phyloP scores from a whole-genome alignment of 2,329 filamentous ascomycete species.

The Ciborinia camelliae region DNA sequence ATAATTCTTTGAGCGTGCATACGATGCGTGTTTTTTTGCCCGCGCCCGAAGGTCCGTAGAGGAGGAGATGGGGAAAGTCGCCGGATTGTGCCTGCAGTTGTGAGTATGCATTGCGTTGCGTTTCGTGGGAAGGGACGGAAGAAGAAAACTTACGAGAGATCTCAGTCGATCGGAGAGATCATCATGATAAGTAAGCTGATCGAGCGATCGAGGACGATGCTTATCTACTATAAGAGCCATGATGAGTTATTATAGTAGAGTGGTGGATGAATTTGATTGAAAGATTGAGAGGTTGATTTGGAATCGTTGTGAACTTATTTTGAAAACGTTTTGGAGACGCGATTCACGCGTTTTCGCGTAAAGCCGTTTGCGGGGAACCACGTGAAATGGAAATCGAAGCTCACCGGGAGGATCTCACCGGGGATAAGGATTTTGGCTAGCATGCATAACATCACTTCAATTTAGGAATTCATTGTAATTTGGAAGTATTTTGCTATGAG shows the following conservation, averaged over 20 bases:
- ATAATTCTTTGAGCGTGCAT: conserved; percentile 90
- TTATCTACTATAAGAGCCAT: conserved; percentile 73
- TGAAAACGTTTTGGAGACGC: conserved; percentile 14
- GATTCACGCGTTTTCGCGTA: conserved; percentile 17
- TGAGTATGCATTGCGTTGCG: conserved; percentile 7
- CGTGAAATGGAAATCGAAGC: background rate
- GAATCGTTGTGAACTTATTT: background rate
- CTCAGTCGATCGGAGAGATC: conserved; percentile 84
- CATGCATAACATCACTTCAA: background rate
- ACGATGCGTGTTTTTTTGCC: conserved; percentile 98
- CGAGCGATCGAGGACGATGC: conserved; percentile 69
- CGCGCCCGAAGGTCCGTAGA: conserved; percentile 93
- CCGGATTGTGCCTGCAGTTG: conserved; percentile 78
- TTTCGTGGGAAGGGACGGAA: too few species aligned
- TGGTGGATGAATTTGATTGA: background rate
- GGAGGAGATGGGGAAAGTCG: conserved; percentile 95
- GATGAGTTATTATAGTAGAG: background rate
- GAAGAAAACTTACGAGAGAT: conserved; percentile 65
- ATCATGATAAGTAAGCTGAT: conserved; percentile 78
- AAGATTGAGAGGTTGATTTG: background rate
- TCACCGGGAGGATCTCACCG: background rate
- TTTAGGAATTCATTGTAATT: too few species aligned
- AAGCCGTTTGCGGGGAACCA: conserved; percentile 20
- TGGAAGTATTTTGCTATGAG: background rate
- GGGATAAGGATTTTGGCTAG: background rate